Base-by-base conservation (phyloP, 2,329 filamentous ascomycete species). In the Didymella keratinophila region DNA sequence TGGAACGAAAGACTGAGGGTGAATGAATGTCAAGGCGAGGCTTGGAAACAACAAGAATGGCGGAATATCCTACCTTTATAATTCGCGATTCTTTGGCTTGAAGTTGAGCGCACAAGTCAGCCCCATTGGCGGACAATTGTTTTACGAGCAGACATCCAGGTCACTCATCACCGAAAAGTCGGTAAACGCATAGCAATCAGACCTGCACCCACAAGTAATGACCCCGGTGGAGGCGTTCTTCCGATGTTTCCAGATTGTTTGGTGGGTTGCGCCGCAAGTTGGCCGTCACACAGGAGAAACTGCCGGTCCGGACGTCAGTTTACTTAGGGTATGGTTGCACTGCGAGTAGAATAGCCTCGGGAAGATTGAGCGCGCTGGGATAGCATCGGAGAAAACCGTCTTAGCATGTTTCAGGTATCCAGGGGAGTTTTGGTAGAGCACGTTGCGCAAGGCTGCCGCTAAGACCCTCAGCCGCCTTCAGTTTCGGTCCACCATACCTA, bases 1-100 rank as follows among this genome's bases (percentile, higher is more conserved):
- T 86, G 78, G 72, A 85, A 56, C 28, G 59, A 60, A 52, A 34
- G 63, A 62, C 41, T 61, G 60, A 60, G 51, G 50, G 8, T 59
- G 58, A 61, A 60, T 45, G 60, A 64, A 61, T 52, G 60, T 55
- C 57, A 57, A 61, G 59, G 80, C 9, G 83, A 86, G 46, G 56
- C 51, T 55, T 60, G 46, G 43, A 42, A 16, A 55, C 5, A 32
- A 39, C n/a, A 51, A 43, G 39, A 51, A 50, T 20, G 41, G 50
- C 50, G 34, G 36, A 41, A n/a, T 41, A 30, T 46, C 44, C 20
- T 27, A 44, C 47, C 50, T 62, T 63, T 64, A 63, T 67, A 65
- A 56, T 39, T 56, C 20, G 42, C 25, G 49, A 58, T 57, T 20
- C 52, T 52, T 52, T 52, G 52, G 47, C 49, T 48, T 52, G 53